Conservation (phyloP, 257 asterid species). For the Verbascum thapsus region DNA sequence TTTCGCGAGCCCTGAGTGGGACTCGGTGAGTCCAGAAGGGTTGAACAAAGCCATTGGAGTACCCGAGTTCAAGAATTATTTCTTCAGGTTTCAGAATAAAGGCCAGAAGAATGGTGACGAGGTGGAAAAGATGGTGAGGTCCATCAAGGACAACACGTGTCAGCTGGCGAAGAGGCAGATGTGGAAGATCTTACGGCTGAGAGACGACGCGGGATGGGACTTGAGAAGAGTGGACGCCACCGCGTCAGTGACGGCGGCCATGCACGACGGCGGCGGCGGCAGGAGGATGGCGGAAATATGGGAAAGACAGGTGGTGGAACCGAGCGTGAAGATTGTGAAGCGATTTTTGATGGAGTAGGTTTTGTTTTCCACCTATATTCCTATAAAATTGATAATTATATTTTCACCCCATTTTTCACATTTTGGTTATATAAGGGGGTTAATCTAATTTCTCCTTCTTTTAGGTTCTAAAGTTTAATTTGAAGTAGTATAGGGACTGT, state of each 20-base stretch:
- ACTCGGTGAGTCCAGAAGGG: constrained; percentile 52
- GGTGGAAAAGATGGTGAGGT: constrained; percentile 45
- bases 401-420: background rate
- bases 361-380: constrained; percentile 47
- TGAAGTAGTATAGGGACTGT: too few species aligned
- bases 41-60: constrained; percentile 74
- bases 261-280: constrained; percentile 36
- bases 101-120: constrained; percentile 28
- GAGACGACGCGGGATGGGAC: constrained; percentile 76
- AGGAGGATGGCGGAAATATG: constrained; percentile 45
- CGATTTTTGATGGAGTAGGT: constrained; percentile 76
- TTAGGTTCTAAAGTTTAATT: too few species aligned
- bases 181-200: constrained; percentile 66
- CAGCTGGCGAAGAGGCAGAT: constrained; percentile 65
- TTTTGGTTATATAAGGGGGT: constrained; percentile 22
- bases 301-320: constrained; percentile 67
- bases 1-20: constrained; percentile 33
- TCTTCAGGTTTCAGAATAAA: constrained; percentile 19
- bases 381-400: background rate
- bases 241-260: constrained; percentile 48
- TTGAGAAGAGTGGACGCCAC: constrained; percentile 74
- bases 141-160: constrained; percentile 77
- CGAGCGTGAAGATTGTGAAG: constrained; percentile 77
- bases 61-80: constrained; percentile 66
- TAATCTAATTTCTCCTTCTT: background rate